Evolutionary conservation across 1,284 basidiomycete genomes (phyloP), one percentile per base, ranked within the genome.

Genomic region (Caloboletus firmus): DNA sequence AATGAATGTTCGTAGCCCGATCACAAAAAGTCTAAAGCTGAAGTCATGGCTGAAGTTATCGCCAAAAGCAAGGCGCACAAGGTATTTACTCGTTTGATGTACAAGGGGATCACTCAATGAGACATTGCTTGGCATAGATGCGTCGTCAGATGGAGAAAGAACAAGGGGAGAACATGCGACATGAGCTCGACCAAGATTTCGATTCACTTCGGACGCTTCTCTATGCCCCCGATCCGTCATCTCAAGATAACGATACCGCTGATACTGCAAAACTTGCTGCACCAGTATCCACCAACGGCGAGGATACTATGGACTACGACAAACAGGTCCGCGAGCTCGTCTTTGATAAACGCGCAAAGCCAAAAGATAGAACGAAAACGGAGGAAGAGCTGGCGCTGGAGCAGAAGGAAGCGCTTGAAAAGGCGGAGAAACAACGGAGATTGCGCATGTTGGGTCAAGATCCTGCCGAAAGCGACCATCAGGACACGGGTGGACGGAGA

Each of bases 11-110:
- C 44, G 5, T 60, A 93, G 89, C 87, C 87, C 12, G 82, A 82
- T 45, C 79, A 85, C 57, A 94, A 93, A 72, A 95, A 92, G 75
- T 85, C 87, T 17, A 98, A 98, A 74, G 89, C 91, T 5, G 95
- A 99, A 69, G 93, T 98, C 57, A 99, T 99, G 97, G 85, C 91
- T 1, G 97, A 99, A 72, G 89, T 99, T 48, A 95, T 99, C 47
- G 91, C 94, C 13, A 99, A 99, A 74, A 96, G 93, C 74, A 99
- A 99, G 72, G 84, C 87, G 51, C 84, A 97, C 74, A 98, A 95
- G 78, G 93, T 92, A 59, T 50, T 71, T 45, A 17, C 10, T 51
- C 31, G 7, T 54, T 26, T 17, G 34, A 28, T 34, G 1, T 44
- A 15, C 28, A 18, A 55, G 13, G 28, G 24, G 32, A n/a, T 26